Evolutionary conservation across 768 basidiomycete species (phyloP).

Genomic region (Phylloporus rhodoxanthus): DNA sequence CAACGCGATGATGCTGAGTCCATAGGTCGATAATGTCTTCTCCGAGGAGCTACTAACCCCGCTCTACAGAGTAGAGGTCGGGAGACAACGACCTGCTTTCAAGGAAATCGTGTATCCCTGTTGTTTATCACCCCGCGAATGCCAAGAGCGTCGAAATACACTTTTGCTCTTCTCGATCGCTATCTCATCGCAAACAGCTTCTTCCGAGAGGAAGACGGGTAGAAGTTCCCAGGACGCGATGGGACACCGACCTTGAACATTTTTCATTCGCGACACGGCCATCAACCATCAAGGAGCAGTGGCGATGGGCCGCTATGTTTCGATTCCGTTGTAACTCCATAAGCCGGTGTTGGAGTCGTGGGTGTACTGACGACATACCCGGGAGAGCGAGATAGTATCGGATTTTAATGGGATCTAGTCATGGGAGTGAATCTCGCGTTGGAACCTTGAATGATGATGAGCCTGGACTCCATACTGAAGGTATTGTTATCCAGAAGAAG

Average conservation of each 20-base stretch:
- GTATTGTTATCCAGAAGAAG: not conserved
- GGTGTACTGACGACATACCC: not conserved
- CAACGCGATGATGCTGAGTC: not conserved
- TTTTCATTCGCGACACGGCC: conserved; percentile 6
- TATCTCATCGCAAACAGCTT: not conserved
- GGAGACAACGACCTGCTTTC: not conserved
- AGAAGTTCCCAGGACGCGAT: not conserved
- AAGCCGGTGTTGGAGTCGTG: not conserved
- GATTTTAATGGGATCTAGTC: not conserved
- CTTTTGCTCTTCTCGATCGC: conserved; percentile 68
- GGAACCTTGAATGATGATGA: not conserved
- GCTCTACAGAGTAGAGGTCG: not conserved
- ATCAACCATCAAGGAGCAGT: not conserved
- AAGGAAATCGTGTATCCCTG: not conserved
- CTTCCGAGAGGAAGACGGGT: conserved; percentile 3
- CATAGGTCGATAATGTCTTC: conserved; percentile 1
- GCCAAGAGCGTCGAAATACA: conserved; percentile 72
- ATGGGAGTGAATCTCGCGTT: not conserved
- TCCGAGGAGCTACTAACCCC: conserved; percentile 5
- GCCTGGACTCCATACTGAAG: too few relatives aligned
- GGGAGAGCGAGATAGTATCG: not conserved
- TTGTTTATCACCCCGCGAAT: conserved; percentile 33
- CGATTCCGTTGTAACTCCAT: not conserved
- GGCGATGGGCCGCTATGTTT: not conserved
- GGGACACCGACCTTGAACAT: not conserved